phyloP scores from a whole-genome alignment of 148 eudicot species.

The Vaccinium myrtillus region DNA sequence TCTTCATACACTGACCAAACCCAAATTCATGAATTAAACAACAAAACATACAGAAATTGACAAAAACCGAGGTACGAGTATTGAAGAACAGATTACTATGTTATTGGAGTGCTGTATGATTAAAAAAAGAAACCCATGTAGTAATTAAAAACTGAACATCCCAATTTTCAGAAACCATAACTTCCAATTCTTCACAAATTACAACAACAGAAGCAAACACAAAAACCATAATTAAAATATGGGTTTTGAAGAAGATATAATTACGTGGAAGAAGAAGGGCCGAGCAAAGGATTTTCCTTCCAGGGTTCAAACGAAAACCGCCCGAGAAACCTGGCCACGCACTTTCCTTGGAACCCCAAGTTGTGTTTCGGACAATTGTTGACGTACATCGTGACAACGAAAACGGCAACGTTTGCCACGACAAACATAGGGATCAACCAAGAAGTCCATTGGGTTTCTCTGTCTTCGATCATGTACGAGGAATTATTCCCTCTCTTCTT shows the following conservation, averaged over 20 bases:
- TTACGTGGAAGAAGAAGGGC: slow-evolving; percentile 60
- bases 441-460: slow-evolving; percentile 49
- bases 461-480: slow-evolving; percentile 19
- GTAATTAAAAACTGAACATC: too few relatives aligned
- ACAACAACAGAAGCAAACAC: too few relatives aligned
- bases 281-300: slow-evolving; percentile 58
- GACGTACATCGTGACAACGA: slow-evolving; percentile 47
- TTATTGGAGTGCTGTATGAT: too few relatives aligned
- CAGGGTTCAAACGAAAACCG: slow-evolving; percentile 67
- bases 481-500: slow-evolving; percentile 12
- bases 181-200: too few relatives aligned
- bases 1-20: background rate
- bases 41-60: background rate
- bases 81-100: background rate
- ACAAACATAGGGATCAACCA: slow-evolving; percentile 69
- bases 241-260: slow-evolving; percentile 5
- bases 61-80: background rate
- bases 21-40: background rate
- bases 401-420: slow-evolving; percentile 49
- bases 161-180: too few relatives aligned
- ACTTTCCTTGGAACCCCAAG: slow-evolving; percentile 4
- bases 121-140: too few relatives aligned
- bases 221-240: background rate
- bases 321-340: slow-evolving; percentile 58
- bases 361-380: slow-evolving; percentile 64